Conservation (phyloP, 2,329 filamentous ascomycete genomes). For the Cladorrhinum sp. region DNA sequence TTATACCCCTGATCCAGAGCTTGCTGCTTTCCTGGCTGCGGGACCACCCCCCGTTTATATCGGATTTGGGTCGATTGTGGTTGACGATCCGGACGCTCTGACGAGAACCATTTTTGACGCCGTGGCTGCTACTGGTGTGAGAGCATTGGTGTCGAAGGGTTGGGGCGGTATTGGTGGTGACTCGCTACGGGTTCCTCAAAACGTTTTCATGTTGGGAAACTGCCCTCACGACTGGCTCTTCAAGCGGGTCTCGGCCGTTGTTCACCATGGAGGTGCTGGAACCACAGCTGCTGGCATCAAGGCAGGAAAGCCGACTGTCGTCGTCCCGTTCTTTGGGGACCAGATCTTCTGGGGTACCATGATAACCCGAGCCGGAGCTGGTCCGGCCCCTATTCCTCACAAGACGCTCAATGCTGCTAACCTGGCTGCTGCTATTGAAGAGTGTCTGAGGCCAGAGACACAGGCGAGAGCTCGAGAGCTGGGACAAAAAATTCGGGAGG, state of each 20-base stretch:
- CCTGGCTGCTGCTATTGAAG: conserved; percentile 61
- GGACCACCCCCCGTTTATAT: conserved; percentile 77
- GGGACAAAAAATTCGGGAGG: conserved; percentile 63
- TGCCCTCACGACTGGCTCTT: conserved; percentile 90
- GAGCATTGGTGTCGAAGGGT: conserved; percentile 80
- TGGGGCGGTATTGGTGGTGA: conserved; percentile 83
- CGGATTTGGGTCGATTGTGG: conserved; percentile 79
- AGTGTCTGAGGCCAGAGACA: conserved; percentile 59
- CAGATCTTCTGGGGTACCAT: conserved; percentile 82
- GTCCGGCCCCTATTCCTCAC: conserved; percentile 66
- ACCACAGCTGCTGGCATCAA: conserved; percentile 86
- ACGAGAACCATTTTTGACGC: conserved; percentile 72
- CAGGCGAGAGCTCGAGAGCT: conserved; percentile 55
- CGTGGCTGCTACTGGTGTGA: conserved; percentile 61
- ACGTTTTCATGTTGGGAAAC: conserved; percentile 80
- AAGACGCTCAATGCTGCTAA: conserved; percentile 65
- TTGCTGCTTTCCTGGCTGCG: conserved; percentile 63
- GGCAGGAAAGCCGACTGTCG: conserved; percentile 73
- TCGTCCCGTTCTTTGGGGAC: conserved; percentile 85
- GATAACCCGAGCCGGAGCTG: conserved; percentile 68
- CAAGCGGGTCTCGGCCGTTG: conserved; percentile 73
- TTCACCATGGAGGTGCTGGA: conserved; percentile 84
- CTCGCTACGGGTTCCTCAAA: conserved; percentile 65
- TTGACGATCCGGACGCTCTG: conserved; percentile 70
- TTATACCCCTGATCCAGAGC: conserved; percentile 63